Conservation (phyloP, 768 basidiomycete species). For the Xerocomus potaroensis region DNA sequence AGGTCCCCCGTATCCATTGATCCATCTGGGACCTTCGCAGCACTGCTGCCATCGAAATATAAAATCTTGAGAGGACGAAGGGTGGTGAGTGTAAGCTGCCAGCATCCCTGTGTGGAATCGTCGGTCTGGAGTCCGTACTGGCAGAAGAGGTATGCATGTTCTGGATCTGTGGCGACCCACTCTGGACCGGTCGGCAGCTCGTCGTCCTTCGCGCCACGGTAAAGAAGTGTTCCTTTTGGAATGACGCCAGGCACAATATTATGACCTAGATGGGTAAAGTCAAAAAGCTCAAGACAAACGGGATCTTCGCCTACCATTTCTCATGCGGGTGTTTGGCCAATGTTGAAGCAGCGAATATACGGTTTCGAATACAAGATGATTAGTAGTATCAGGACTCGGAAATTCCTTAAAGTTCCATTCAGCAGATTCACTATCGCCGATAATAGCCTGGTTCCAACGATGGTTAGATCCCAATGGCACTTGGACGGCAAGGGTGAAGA, state of each 20-base stretch:
- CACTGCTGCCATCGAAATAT: background rate
- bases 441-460: background rate
- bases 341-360: background rate
- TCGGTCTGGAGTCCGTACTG: background rate
- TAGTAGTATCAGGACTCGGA: background rate
- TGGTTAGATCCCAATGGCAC: background rate
- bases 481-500: background rate
- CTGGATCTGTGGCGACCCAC: background rate
- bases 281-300: background rate
- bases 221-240: background rate
- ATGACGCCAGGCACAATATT: background rate
- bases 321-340: constrained; percentile 1
- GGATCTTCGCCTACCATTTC: background rate
- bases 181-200: background rate
- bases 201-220: background rate
- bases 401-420: background rate
- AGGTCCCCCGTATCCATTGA: background rate
- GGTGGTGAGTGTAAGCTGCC: background rate
- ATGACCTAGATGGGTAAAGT: background rate
- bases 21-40: background rate
- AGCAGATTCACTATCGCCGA: background rate
- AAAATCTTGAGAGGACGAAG: background rate
- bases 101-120: background rate
- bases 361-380: background rate
- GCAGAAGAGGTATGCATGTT: background rate